Evolutionary conservation across 176 grass and related monocot genomes (phyloP).

Genomic region (Oryza glumipatula): DNA sequence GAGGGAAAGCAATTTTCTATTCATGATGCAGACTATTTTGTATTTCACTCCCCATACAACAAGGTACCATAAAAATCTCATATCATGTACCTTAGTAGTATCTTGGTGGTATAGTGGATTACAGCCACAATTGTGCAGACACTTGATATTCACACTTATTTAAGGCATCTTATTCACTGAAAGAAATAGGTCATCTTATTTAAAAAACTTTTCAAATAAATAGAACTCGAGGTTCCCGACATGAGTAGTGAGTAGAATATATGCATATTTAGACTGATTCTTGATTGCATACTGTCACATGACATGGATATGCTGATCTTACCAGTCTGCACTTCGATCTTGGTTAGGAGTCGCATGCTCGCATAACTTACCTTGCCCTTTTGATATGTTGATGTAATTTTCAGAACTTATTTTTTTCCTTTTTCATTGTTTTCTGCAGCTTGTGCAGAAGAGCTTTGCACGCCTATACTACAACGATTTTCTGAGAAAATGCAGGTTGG

Average conservation of each 20-base stretch:
- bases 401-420: neutral
- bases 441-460: slow-evolving; percentile 89
- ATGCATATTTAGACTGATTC: neutral
- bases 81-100: neutral
- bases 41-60: slow-evolving; percentile 99
- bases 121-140: neutral
- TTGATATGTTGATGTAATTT: neutral
- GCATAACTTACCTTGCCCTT: neutral
- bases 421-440: slow-evolving; percentile 43
- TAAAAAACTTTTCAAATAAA: slow-evolving; percentile 7
- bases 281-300: neutral
- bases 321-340: neutral
- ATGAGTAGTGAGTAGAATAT: neutral
- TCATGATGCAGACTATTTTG: slow-evolving; percentile 80
- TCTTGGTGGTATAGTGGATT: slow-evolving; percentile 1
- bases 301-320: neutral
- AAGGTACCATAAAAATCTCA: slow-evolving; percentile 52
- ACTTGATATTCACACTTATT: neutral
- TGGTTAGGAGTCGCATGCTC: neutral
- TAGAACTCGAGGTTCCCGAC: neutral
- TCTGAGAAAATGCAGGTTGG: slow-evolving; percentile 72
- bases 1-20: slow-evolving; percentile 83
- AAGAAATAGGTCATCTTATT: neutral
- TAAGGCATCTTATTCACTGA: too few relatives aligned
- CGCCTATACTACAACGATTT: slow-evolving; percentile 78